phyloP scores from a whole-genome alignment of 371 early-diverging fungal species.

The Syncephalastrum racemosum region DNA sequence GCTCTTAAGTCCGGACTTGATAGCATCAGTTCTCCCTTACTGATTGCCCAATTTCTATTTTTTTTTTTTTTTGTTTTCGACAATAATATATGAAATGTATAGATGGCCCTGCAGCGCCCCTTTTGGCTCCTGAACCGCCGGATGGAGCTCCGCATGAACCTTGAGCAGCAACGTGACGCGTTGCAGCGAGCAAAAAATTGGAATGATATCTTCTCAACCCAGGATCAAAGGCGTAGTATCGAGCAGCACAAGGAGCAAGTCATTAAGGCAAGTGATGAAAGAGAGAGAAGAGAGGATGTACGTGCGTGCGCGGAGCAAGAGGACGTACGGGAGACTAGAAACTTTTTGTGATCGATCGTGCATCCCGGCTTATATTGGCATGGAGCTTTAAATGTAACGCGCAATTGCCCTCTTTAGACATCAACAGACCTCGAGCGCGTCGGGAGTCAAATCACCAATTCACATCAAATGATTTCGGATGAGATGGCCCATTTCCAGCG shows the following conservation, averaged over 20 bases:
- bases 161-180: conserved; percentile 37
- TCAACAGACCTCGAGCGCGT: conserved; percentile 31
- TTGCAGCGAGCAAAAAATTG: conserved; percentile 28
- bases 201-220: conserved; percentile 34
- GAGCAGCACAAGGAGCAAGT: conserved; percentile 33
- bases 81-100: background rate
- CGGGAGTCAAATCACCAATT: conserved; percentile 37
- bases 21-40: background rate
- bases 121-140: conserved; percentile 26
- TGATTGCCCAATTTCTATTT: background rate
- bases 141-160: conserved; percentile 15
- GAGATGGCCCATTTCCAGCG: conserved; percentile 47
- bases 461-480: conserved; percentile 46
- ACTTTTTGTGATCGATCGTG: conserved; percentile 11
- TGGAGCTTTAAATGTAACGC: background rate
- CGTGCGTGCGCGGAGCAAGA: background rate
- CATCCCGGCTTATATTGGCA: conserved; percentile 2
- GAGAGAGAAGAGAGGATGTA: background rate
- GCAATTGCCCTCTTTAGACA: background rate
- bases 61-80: background rate
- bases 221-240: conserved; percentile 24
- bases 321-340: background rate
- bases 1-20: background rate
- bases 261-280: conserved; percentile 25
- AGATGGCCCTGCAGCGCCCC: conserved; percentile 39